A percentile compares a stretch with the other conserved stretches of the same genome.
Conservation (phyloP, 1,139 yeast genomes). For the Suhomyces bokatorum region DNA sequence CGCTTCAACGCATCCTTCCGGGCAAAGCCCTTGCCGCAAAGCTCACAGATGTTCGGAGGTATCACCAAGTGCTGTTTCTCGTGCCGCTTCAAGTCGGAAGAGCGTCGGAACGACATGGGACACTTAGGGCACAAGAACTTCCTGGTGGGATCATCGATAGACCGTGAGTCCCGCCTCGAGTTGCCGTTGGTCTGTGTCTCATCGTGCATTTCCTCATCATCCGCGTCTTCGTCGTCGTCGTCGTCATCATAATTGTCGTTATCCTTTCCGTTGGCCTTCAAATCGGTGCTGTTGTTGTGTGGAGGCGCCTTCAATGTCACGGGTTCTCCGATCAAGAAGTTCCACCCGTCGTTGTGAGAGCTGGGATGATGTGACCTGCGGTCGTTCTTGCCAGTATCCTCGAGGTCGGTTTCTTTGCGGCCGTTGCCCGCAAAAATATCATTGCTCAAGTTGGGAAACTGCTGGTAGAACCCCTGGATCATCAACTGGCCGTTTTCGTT, state of each 20-base stretch:
- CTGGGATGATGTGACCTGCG: constrained; percentile 18
- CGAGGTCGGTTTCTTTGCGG: neutral
- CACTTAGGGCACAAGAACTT: constrained; percentile 52
- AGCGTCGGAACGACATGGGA: constrained; percentile 57
- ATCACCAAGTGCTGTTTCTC: constrained; percentile 58
- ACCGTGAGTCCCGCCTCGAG: neutral
- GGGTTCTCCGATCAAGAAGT: constrained; percentile 36
- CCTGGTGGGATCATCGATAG: constrained; percentile 23
- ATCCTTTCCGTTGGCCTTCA: neutral
- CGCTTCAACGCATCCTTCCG: constrained; percentile 77
- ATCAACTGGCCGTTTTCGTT: constrained; percentile 46
- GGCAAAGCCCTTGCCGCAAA: constrained; percentile 81
- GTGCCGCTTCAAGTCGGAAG: constrained; percentile 66
- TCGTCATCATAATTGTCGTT: constrained; percentile 10
- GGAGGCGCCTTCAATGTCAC: constrained; percentile 13
- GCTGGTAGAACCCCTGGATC: constrained; percentile 45
- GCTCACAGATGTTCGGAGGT: constrained; percentile 69
- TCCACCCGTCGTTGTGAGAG: constrained; percentile 34
- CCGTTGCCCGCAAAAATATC: constrained; percentile 33
- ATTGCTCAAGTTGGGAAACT: constrained; percentile 46
- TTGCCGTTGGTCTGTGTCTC: constrained; percentile 5
- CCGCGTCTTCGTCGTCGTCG: constrained; percentile 12
- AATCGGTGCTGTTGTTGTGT: constrained; percentile 1
- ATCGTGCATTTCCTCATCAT: neutral
- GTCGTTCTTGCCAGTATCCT: constrained; percentile 8